Base-by-base conservation (phyloP, 352 stramenopile genomes). In the Phytophthora niederhauseri region DNA sequence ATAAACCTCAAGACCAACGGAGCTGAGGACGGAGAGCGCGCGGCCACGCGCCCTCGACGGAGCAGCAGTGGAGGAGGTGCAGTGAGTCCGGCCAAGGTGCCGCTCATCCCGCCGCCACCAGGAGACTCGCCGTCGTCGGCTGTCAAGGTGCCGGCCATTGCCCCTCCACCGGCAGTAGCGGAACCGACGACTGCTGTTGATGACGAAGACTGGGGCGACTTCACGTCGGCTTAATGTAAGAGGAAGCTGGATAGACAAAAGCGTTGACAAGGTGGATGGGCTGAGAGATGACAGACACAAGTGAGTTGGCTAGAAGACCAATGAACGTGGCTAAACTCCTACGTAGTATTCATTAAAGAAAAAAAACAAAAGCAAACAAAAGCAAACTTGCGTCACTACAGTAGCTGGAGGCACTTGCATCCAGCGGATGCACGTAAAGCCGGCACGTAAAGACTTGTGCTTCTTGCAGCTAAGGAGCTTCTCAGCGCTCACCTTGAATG, bases 181-280 rank as follows among this genome's bases (percentile, higher is more conserved):
- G 62, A 75, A 30, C 59, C 66, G 7, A 72, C 64, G 15, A 66
- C 68, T 41, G 61, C 57, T 5, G 53, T 63, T 24, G 78, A 85
- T 14, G 84, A 90, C 43, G 88, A 93, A 62, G 88, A 96, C 54
- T 96, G 86, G 86, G 88, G 86, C 0, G 88, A 94, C 54, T 96
- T 96, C 58, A 93, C 85, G 12, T 94, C 87, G 0, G 84, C 82
- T 38, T 93, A 73, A 78, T 50, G 12, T 20, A 15, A 45, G 6
- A n/a, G 45, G 45, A 51, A 7, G 26, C 14, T 15, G 11, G 17
- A 45, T n/a, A n/a, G 36, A 26, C 4, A 26, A 45, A n/a, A 48
- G 15, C 38, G 20, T 7, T 46, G 38, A 31, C 28, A 31, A 31
- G 28, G 28, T 31, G 28, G 28, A 31, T 31, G 9, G 6, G 3